A percentile compares a stretch with the other conserved stretches of the same genome.
These are phyloP conservation scores for Aquilaria agallochum DNA, from an alignment of 441 rosid genomes.

Conservation along the genomic window DNA sequence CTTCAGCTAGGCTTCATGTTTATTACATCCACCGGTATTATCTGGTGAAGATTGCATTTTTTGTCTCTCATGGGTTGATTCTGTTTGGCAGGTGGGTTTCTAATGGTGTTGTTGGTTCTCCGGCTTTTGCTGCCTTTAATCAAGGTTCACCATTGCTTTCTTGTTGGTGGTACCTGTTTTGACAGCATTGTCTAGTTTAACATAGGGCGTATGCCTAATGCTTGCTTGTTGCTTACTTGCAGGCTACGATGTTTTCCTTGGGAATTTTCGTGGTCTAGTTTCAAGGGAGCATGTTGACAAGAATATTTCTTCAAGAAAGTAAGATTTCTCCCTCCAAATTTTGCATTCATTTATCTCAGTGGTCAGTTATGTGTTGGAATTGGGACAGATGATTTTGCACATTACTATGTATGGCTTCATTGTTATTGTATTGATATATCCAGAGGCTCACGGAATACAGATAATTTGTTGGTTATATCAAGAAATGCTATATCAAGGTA, in stretches of 20 bases:
- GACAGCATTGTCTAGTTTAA: too few relatives aligned
- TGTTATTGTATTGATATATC: too few relatives aligned
- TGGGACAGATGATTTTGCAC: background rate
- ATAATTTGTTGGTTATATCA: too few relatives aligned
- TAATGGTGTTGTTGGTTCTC: constrained; percentile 95
- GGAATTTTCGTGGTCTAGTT: constrained; percentile 88
- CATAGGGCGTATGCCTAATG: background rate
- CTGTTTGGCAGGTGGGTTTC: constrained; percentile 75
- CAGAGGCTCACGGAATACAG: too few relatives aligned
- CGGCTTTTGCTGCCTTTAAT: constrained; percentile 99
- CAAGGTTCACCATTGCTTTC: constrained; percentile 52
- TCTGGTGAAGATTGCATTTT: too few relatives aligned
- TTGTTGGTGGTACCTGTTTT: constrained; percentile 2
- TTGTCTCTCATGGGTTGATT: constrained; percentile 3
- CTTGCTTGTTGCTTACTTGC: constrained; percentile 13
- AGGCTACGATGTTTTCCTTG: constrained; percentile 97
- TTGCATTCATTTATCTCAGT: background rate
- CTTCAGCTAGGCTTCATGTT: background rate
- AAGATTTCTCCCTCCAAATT: constrained; percentile 12
- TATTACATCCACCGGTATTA: background rate
- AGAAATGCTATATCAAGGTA: too few relatives aligned
- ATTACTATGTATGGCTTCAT: too few relatives aligned
- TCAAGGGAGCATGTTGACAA: constrained; percentile 90
- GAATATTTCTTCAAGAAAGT: constrained; percentile 75
- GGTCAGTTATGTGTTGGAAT: background rate